These are phyloP conservation scores for Phytophthora rubi DNA, from an alignment of 352 stramenopile genomes.

Conservation along the genomic window DNA sequence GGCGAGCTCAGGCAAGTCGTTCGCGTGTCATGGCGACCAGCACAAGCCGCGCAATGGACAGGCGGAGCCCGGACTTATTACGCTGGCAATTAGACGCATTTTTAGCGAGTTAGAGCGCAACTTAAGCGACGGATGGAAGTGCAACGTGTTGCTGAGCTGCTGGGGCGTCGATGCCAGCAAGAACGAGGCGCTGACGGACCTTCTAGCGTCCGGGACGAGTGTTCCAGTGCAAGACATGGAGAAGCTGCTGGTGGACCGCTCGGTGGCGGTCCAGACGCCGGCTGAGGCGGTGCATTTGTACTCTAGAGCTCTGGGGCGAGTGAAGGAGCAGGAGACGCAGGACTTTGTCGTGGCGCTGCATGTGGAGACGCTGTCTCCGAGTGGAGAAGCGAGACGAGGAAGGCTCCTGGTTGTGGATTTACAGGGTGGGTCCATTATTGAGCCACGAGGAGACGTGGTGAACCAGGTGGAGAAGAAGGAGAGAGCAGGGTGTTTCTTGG, in stretches of 20 bases:
- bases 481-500: conserved; percentile 42
- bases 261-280: conserved; percentile 36
- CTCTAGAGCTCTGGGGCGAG: conserved; percentile 27
- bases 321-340: conserved; percentile 18
- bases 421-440: conserved; percentile 55
- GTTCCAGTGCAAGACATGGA: conserved; percentile 15
- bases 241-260: conserved; percentile 30
- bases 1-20: conserved; percentile 59
- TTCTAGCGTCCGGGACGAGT: conserved; percentile 5
- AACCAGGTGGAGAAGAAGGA: conserved; percentile 15
- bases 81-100: conserved; percentile 43
- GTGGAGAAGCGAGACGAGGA: conserved; percentile 37
- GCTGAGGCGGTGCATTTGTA: conserved; percentile 48
- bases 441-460: conserved; percentile 28
- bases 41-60: conserved; percentile 19
- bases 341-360: conserved; percentile 58
- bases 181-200: conserved; percentile 24
- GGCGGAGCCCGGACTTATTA: conserved; percentile 34
- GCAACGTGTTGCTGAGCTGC: conserved; percentile 37
- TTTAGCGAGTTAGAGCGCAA: conserved; percentile 37
- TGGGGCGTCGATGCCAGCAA: conserved; percentile 19
- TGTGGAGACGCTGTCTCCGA: conserved; percentile 45
- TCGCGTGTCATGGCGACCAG: conserved; percentile 58
- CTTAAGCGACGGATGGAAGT: not conserved
- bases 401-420: conserved; percentile 57